Base-by-base conservation (phyloP, 192 early-diverging fungal genomes). In the Dimargaris xerosporica region DNA sequence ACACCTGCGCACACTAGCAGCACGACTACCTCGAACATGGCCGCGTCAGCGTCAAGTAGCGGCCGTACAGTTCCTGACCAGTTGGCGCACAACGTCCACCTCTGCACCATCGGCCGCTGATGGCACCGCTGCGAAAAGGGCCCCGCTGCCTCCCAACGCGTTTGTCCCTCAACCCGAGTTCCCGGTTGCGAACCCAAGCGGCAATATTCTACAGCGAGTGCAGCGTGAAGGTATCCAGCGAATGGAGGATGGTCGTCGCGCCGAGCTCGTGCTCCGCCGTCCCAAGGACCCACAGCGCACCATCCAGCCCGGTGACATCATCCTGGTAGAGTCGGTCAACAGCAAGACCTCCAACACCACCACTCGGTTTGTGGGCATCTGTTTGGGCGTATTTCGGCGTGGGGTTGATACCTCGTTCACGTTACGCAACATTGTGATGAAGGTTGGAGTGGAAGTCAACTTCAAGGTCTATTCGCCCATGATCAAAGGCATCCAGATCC, bases 391-490 rank as follows among this genome's bases (percentile, higher is more conserved):
- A 45, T 78, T 79, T 62, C 75, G 86, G 61, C 79, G 81, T 46
- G 88, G 85, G 5, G 69, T 87, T 21, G 83, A 88, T 53, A 86
- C 85, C 44, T 82, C 78, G 67, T 86, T 90, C 64, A 87, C 82
- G 9, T 73, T 90, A 66, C 80, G 88, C 29, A 90, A 90, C 55
- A 76, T 87, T 19, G 82, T 90, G 43, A 67, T 84, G 50, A 85
- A 82, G 64, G 72, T 85, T 17, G 88, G 88, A 58, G 85, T 90
- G 7, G 88, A 90, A 67, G 78, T 85, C 71, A 72, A 80, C 63
- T 88, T 80, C 61, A 77, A 78, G 66, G 77, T 82, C 21, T 88
- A 85, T 64, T 90, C 88, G 50, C 88, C 88, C 19, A 63, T 90
- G 69, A 73, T 90, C 52, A 86, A 87, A 69, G 69, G 69, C 23